Base-by-base conservation (phyloP, 2,329 filamentous ascomycete genomes). In the Cercospora nicotianae region DNA sequence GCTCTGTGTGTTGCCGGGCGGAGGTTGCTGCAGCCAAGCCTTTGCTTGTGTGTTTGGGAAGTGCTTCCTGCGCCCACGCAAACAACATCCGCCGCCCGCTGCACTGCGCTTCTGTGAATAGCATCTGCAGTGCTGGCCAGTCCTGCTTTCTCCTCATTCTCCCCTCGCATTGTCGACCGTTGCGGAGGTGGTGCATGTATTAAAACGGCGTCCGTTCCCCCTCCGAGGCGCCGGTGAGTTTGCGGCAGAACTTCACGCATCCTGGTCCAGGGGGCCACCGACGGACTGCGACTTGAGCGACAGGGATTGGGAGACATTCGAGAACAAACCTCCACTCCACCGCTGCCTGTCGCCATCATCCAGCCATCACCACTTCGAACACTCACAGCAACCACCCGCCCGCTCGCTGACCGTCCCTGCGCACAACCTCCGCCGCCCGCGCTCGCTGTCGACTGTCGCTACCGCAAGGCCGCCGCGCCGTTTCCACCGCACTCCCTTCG, bases 401-500 rank as follows among this genome's bases (percentile, higher is more conserved):
- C 48, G 10, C 48, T 26, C 30, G 53, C 53, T 28, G 20, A 9
- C 53, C 53, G 26, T 18, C 26, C 53, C 53, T 58, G 26, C 53
- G 26, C 53, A 30, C 53, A 58, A 16, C 53, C 30, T 10, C 20
- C 57, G 30, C 57, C 30, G 26, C 57, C 31, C 42, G 23, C 60
- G 42, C 57, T 53, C 60, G 33, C 60, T 39, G 57, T 53, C 39
- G 57, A 63, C 67, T 28, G 51, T 65, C 67, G 58, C 67, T 68
- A 63, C 59, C 67, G 63, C 63, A 18, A 51, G 58, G 63, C 66
- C 58, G 12, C 31, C 45, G 61, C 42, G 61, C 61, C 61, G 30
- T 63, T 18, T 58, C 26, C 30, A 30, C 60, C 64, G 59, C 64
- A 31, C 64, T 36, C 42, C 33, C 63, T 58, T 7, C 8, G 42